Percentiles rank a stretch among this genome's conserved stretches.
Evolutionary conservation across 2,329 filamentous ascomycete species (phyloP).

Genomic region (Aspergillus versicolor): DNA sequence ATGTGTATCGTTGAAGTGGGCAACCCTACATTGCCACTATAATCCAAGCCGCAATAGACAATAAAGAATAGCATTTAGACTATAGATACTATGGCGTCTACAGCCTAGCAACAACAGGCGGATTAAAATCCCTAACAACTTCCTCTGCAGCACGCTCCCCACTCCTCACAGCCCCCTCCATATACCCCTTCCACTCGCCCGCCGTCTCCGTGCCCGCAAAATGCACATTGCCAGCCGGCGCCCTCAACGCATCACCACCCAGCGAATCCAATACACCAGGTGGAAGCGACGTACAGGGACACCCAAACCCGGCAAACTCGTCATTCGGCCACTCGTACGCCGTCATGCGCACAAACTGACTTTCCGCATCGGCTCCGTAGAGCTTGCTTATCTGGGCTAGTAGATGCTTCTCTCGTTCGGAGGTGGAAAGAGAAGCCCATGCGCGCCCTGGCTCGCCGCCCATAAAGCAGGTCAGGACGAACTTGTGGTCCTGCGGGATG

Average conservation of each 20-base stretch:
- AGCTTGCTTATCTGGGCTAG: slow-evolving; percentile 18
- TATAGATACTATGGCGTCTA: no score
- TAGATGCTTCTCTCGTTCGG: slow-evolving; percentile 8
- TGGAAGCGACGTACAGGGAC: slow-evolving; percentile 38
- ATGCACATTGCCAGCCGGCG: slow-evolving; percentile 44
- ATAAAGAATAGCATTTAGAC: no score
- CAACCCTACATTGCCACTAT: no score
- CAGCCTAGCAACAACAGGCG: no score
- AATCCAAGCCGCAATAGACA: no score
- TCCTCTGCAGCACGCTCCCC: slow-evolving; percentile 52
- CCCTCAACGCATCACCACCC: slow-evolving; percentile 34
- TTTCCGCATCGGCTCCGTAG: slow-evolving; percentile 2
- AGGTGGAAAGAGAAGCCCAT: slow-evolving; percentile 25
- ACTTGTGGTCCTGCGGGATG: slow-evolving; percentile 21
- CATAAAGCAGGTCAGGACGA: slow-evolving; percentile 44
- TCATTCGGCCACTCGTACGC: slow-evolving; percentile 43
- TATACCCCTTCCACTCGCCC: slow-evolving; percentile 57
- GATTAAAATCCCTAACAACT: slow-evolving; percentile 29
- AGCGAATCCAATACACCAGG: slow-evolving; percentile 40
- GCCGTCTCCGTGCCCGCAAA: slow-evolving; percentile 58
- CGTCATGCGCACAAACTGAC: slow-evolving; percentile 32
- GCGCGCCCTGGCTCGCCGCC: slow-evolving; percentile 34
- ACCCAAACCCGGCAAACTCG: slow-evolving; percentile 40
- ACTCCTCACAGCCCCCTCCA: slow-evolving; percentile 56
- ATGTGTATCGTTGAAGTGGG: no score